Base-by-base conservation (phyloP, 306 rosid genomes). In the Vicia faba region DNA sequence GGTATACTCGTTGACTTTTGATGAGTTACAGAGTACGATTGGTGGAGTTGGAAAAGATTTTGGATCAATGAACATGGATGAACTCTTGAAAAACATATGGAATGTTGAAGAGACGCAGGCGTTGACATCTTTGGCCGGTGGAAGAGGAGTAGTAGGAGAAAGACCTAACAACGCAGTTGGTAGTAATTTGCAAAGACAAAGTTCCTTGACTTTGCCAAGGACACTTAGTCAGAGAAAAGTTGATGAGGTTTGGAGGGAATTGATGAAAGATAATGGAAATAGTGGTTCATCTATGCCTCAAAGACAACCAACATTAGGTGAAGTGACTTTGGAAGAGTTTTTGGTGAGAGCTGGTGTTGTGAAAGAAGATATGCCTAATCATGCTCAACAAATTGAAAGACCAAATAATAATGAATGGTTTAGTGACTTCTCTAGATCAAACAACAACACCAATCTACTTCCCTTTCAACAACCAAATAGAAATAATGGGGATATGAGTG, bases 31-130 rank as follows among this genome's bases (percentile, higher is more conserved):
- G 76, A 93, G 65, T 80, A 84, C 88, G 5, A 29, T 83, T 61
- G 91, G 93, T 44, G 89, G 95, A 23, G 2, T 70, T 48, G 99
- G 99, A 8, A 93, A 88, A 83, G 99, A 93, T 66, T 89, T 86
- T 64, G 97, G 97, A 36, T 93, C 99, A 0, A 90, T 93, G 99
- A 93, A 93, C 82, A 93, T 93, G 99, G 99, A 93, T 76, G 99
- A 93, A 63, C 89, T 93, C 55, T 75, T 93, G 79, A 93, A 88
- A 64, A 93, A 83, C 64, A 88, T 93, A 66, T 85, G 97, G 96
- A 86, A 87, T 45, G 99, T 87, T 45, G 99, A 93, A 70, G 99
- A 93, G 73, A 77, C 87, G 79, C 91, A 89, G 28, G 86, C 76
- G 8, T 1, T 86, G 72, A 40, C 88, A 31, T 66, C 83, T 68